phyloP scores from a whole-genome alignment of 331 rosid species.

The Malus hybrid region DNA sequence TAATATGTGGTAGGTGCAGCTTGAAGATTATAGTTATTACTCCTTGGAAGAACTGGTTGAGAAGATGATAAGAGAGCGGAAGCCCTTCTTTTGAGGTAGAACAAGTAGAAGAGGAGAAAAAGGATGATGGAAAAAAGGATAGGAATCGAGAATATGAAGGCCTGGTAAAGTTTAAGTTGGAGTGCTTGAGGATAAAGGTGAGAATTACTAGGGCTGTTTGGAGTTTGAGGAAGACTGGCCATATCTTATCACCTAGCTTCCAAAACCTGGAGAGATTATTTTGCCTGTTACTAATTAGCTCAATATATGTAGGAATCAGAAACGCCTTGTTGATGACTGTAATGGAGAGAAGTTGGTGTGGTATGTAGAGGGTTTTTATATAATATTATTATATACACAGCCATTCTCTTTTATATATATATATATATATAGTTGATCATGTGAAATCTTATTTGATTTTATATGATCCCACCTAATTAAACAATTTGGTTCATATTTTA shows the following conservation, averaged over 20 bases:
- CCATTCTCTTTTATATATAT: no score
- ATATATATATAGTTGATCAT: no score
- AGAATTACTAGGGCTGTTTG: slow-evolving; percentile 28
- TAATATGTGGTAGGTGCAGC: slow-evolving; percentile 19
- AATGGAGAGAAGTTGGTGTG: neutral
- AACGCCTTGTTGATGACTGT: slow-evolving; percentile 3
- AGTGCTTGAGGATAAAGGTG: slow-evolving; percentile 75
- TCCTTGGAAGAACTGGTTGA: slow-evolving; percentile 42
- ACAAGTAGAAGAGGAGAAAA: slow-evolving; percentile 76
- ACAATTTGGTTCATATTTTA: no score
- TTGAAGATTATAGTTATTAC: slow-evolving; percentile 12
- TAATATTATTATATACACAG: no score
- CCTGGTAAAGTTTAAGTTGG: slow-evolving; percentile 88
- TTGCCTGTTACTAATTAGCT: neutral
- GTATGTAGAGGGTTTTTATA: neutral
- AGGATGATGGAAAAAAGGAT: slow-evolving; percentile 87
- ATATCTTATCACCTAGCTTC: slow-evolving; percentile 14
- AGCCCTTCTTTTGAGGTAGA: slow-evolving; percentile 91
- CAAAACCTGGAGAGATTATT: neutral
- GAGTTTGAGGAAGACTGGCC: slow-evolving; percentile 40
- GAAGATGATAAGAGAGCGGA: slow-evolving; percentile 46
- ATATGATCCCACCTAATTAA: no score
- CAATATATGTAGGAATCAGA: neutral
- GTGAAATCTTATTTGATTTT: no score
- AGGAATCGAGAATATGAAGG: slow-evolving; percentile 95